Conservation (phyloP, 495 filamentous ascomycete genomes). For the Penicillium subrubescens region DNA sequence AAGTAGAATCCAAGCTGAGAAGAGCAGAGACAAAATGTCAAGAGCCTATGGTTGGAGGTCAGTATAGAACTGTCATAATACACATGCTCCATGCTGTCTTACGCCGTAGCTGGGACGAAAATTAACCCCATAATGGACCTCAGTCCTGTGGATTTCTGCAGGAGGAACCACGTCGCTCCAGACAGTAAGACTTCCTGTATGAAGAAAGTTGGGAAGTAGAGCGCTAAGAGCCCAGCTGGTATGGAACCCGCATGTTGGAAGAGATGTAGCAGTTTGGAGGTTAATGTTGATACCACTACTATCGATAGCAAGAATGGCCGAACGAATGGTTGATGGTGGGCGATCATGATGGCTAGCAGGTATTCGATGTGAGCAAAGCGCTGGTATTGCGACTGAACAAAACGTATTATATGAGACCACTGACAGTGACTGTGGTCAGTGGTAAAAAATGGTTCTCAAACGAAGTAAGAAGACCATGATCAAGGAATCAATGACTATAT, state of each 20-base stretch:
- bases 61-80: neutral
- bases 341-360: constrained; percentile 15
- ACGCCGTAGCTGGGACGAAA: constrained; percentile 12
- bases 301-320: constrained; percentile 26
- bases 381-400: neutral
- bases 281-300: constrained; percentile 18
- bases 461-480: neutral
- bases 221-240: constrained; percentile 5
- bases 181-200: constrained; percentile 21
- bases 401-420: neutral
- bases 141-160: constrained; percentile 14
- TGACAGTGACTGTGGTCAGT: no score
- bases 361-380: neutral
- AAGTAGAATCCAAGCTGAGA: constrained; percentile 30
- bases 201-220: constrained; percentile 32
- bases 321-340: constrained; percentile 13
- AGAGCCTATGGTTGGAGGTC: constrained; percentile 7
- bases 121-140: constrained; percentile 9
- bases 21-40: constrained; percentile 20
- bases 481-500: neutral
- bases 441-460: no score
- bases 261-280: constrained; percentile 27
- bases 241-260: constrained; percentile 25
- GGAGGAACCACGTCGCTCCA: constrained; percentile 15
- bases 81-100: neutral